These are phyloP conservation scores for Amesomyces nigricolor DNA, from an alignment of 2,329 filamentous ascomycete species.

Conservation along the genomic window DNA sequence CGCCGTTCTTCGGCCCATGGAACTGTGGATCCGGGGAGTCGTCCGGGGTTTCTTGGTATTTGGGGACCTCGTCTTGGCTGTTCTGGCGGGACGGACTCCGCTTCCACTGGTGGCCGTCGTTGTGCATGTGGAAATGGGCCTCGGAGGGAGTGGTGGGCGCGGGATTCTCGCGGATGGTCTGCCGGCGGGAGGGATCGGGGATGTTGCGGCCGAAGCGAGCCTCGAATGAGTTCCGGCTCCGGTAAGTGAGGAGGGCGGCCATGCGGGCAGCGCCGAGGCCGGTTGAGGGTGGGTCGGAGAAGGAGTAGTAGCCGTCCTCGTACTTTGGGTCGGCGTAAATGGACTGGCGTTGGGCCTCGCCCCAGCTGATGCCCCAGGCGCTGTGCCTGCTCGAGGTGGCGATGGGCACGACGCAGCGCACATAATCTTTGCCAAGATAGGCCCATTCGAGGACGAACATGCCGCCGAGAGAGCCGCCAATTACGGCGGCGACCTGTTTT, in stretches of 20 bases:
- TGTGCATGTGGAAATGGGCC: slow-evolving; percentile 75
- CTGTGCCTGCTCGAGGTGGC: slow-evolving; percentile 80
- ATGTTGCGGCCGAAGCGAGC: slow-evolving; percentile 89
- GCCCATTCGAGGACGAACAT: slow-evolving; percentile 92
- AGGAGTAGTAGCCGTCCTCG: slow-evolving; percentile 90
- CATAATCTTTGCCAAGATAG: slow-evolving; percentile 83
- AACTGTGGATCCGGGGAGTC: slow-evolving; percentile 58
- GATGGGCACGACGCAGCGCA: slow-evolving; percentile 73
- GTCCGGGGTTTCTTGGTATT: not conserved
- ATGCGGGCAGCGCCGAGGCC: slow-evolving; percentile 92
- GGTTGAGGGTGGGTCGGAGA: slow-evolving; percentile 77
- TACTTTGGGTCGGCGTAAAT: slow-evolving; percentile 99
- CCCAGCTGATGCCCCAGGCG: slow-evolving; percentile 89
- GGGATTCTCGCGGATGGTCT: slow-evolving; percentile 69
- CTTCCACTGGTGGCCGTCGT: slow-evolving; percentile 68
- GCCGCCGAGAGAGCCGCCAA: slow-evolving; percentile 80
- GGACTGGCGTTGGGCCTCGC: slow-evolving; percentile 80
- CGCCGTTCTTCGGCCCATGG: slow-evolving; percentile 54
- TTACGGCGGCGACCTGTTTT: slow-evolving; percentile 68
- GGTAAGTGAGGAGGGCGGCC: slow-evolving; percentile 92
- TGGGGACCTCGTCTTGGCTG: slow-evolving; percentile 30
- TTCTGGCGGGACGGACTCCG: slow-evolving; percentile 46
- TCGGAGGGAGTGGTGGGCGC: slow-evolving; percentile 58
- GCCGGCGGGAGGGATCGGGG: slow-evolving; percentile 75
- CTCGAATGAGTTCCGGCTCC: slow-evolving; percentile 95